These are phyloP conservation scores for Ramalina peruviana DNA, from an alignment of 495 filamentous ascomycete genomes.

Conservation along the genomic window DNA sequence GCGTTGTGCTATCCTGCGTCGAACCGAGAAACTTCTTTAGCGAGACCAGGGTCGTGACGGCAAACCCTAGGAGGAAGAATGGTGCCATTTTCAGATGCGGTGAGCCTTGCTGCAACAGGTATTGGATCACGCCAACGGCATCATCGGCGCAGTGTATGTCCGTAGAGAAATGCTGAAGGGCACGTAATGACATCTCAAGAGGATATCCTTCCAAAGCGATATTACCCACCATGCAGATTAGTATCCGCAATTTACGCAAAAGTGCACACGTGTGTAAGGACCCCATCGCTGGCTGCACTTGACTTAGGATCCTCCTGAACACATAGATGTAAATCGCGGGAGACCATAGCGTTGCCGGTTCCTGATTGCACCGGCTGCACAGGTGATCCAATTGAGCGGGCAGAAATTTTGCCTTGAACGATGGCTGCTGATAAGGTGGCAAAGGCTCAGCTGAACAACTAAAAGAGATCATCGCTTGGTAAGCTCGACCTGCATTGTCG, in stretches of 20 bases:
- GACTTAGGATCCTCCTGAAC: constrained; percentile 61
- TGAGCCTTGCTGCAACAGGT: constrained; percentile 58
- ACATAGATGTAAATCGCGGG: constrained; percentile 60
- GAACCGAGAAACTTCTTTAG: constrained; percentile 57
- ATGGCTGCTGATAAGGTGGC: constrained; percentile 69
- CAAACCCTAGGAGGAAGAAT: constrained; percentile 64
- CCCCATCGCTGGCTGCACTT: constrained; percentile 75
- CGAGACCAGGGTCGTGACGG: constrained; percentile 60
- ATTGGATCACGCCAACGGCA: constrained; percentile 73
- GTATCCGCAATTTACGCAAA: constrained; percentile 68
- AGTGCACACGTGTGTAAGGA: constrained; percentile 75
- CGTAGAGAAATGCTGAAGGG: constrained; percentile 62
- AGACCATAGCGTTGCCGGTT: constrained; percentile 58
- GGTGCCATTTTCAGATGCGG: constrained; percentile 48
- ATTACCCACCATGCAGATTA: constrained; percentile 63
- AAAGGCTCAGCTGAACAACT: constrained; percentile 45
- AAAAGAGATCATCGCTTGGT: constrained; percentile 50
- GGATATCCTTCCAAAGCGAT: constrained; percentile 64
- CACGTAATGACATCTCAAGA: constrained; percentile 81
- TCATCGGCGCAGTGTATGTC: constrained; percentile 87
- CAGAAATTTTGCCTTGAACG: constrained; percentile 65
- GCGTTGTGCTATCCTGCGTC: constrained; percentile 53
- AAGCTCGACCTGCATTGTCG: constrained; percentile 41
- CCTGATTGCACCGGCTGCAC: constrained; percentile 52
- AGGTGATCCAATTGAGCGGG: constrained; percentile 59